These are phyloP conservation scores for Verticillium nonalfalfae DNA, from an alignment of 2,329 filamentous ascomycete species.

Conservation along the genomic window DNA sequence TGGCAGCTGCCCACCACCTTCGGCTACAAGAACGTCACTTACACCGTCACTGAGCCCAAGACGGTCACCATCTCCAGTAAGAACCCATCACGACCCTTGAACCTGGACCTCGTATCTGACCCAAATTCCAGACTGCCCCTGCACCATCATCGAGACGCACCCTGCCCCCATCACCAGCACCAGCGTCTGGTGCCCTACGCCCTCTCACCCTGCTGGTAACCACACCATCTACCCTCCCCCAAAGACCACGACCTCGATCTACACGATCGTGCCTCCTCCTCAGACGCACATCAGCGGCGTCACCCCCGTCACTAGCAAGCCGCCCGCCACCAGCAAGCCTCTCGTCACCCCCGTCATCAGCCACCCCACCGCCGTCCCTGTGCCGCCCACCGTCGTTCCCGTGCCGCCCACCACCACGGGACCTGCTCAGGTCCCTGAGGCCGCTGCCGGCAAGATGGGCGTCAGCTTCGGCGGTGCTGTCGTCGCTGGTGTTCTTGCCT, in stretches of 20 bases:
- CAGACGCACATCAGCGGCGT: constrained; percentile 2
- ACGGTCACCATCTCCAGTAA: constrained; percentile 39
- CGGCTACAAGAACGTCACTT: constrained; percentile 32
- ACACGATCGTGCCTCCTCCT: constrained; percentile 5
- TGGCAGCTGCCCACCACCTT: constrained; percentile 28
- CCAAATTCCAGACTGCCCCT: constrained; percentile 34
- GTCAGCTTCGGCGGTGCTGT: constrained; percentile 26
- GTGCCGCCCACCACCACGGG: constrained; percentile 1
- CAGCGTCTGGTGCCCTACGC: constrained; percentile 9
- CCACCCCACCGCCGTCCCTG: constrained; percentile 6
- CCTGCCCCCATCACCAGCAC: constrained; percentile 22
- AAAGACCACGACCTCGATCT: constrained; percentile 8
- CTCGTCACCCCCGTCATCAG: background rate
- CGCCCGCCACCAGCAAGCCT: constrained; percentile 2
- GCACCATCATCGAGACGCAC: constrained; percentile 29
- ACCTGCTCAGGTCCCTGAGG: constrained; percentile 21
- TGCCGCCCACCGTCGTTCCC: constrained; percentile 5
- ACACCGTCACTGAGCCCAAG: constrained; percentile 33
- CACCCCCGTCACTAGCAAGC: too few relatives aligned
- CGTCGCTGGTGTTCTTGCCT: constrained; percentile 28
- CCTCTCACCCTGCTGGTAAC: constrained; percentile 7
- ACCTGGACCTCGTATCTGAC: background rate
- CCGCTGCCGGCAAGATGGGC: constrained; percentile 27
- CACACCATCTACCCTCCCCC: constrained; percentile 7
- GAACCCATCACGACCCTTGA: constrained; percentile 7